A percentile compares a stretch with the other conserved stretches of the same genome.
Evolutionary conservation across 306 rosid genomes (phyloP).

Genomic region (Cucurbita argyrosperma): DNA sequence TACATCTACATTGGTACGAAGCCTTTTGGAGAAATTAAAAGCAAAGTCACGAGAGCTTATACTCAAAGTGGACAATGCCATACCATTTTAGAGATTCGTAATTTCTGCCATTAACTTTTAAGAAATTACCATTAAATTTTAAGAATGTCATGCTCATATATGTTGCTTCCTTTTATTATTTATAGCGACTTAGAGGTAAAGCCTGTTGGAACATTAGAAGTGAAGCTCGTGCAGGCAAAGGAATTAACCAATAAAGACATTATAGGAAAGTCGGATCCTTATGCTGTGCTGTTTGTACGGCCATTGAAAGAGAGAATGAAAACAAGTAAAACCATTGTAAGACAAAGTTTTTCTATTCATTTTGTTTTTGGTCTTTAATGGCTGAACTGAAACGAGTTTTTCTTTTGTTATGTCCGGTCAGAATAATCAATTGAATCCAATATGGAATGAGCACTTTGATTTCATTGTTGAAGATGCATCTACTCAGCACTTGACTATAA

Average conservation of each 20-base stretch:
- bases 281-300: slow-evolving; percentile 54
- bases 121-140: background rate
- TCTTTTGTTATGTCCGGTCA: slow-evolving; percentile 19
- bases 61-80: too few relatives aligned
- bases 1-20: too few relatives aligned
- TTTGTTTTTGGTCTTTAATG: background rate
- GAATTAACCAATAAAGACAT: slow-evolving; percentile 59
- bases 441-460: slow-evolving; percentile 92
- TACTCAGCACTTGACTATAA: slow-evolving; percentile 72
- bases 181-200: slow-evolving; percentile 69
- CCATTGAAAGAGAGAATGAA: slow-evolving; percentile 60
- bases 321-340: slow-evolving; percentile 71
- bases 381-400: background rate
- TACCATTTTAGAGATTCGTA: too few relatives aligned
- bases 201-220: slow-evolving; percentile 67
- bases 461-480: slow-evolving; percentile 58
- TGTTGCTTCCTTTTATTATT: background rate
- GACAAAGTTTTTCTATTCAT: slow-evolving; percentile 11
- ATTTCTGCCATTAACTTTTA: background rate
- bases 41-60: too few relatives aligned
- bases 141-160: background rate
- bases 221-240: slow-evolving; percentile 86
- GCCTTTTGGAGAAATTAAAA: too few relatives aligned
- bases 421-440: slow-evolving; percentile 77
- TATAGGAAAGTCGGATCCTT: slow-evolving; percentile 90